Conservation (phyloP, 225 moss, liverwort and hornwort species). For the Bryum argenteum region DNA sequence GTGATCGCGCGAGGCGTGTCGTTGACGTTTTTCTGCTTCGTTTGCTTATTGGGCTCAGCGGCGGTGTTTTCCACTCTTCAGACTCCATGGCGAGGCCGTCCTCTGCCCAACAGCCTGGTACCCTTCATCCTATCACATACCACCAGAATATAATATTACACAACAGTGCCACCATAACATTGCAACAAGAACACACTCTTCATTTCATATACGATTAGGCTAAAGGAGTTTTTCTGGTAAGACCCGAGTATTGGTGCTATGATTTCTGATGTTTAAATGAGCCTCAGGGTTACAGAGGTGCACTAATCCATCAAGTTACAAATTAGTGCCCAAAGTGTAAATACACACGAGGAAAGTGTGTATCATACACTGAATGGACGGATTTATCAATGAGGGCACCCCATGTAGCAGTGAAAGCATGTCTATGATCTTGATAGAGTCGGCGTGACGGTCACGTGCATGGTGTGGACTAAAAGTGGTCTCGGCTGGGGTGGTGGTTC, state of each 20-base stretch:
- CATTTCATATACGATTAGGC: too few relatives aligned
- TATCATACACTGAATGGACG: background rate
- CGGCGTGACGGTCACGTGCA: background rate
- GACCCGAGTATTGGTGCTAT: too few relatives aligned
- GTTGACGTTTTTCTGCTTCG: constrained; percentile 77
- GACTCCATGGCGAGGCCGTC: constrained; percentile 90
- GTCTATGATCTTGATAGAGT: background rate
- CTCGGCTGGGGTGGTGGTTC: constrained; percentile 12
- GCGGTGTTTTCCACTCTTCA: constrained; percentile 74
- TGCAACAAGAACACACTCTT: too few relatives aligned
- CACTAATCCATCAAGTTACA: too few relatives aligned
- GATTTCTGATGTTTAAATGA: too few relatives aligned
- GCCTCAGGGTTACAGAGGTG: too few relatives aligned
- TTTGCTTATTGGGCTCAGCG: constrained; percentile 83
- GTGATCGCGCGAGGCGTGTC: constrained; percentile 67
- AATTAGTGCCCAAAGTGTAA: too few relatives aligned
- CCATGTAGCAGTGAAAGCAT: background rate
- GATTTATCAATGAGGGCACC: background rate
- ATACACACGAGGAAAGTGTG: background rate
- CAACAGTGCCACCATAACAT: too few relatives aligned
- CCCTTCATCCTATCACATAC: too few relatives aligned
- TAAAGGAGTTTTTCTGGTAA: too few relatives aligned
- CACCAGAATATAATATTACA: too few relatives aligned
- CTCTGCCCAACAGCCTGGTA: constrained; percentile 72
- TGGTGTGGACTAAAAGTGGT: constrained; percentile 17